These are phyloP conservation scores for Erysimum cheiranthoides DNA, from an alignment of 345 rosid species.

Conservation along the genomic window DNA sequence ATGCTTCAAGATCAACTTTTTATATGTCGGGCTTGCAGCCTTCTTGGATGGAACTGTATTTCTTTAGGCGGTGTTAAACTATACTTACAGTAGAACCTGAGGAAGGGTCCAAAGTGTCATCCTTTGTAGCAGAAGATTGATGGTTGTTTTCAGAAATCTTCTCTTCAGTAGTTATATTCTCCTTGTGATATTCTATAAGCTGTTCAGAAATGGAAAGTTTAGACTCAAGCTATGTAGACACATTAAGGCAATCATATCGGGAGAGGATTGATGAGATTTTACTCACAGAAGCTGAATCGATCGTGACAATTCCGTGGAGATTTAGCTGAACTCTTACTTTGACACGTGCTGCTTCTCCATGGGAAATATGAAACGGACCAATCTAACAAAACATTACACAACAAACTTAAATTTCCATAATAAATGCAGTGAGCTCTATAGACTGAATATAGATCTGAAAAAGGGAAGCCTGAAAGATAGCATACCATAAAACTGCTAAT, in stretches of 20 bases:
- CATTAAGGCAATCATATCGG: slow-evolving; percentile 7
- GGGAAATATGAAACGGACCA: slow-evolving; percentile 67
- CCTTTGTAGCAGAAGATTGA: slow-evolving; percentile 46
- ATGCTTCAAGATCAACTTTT: slow-evolving; percentile 24
- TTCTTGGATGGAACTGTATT: slow-evolving; percentile 11
- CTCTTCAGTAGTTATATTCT: slow-evolving; percentile 49
- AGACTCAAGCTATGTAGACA: slow-evolving; percentile 13
- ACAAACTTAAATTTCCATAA: slow-evolving; percentile 9
- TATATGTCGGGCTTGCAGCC: neutral
- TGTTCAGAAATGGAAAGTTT: slow-evolving; percentile 41
- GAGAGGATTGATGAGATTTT: slow-evolving; percentile 17
- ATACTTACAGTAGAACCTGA: slow-evolving; percentile 51
- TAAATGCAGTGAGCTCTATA: slow-evolving; percentile 3
- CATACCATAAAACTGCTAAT: slow-evolving; percentile 64
- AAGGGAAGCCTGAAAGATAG: slow-evolving; percentile 20
- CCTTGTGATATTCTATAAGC: slow-evolving; percentile 56
- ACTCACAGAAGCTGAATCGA: slow-evolving; percentile 69
- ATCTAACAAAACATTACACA: slow-evolving; percentile 55
- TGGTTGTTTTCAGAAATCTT: slow-evolving; percentile 42
- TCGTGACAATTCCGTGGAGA: slow-evolving; percentile 69
- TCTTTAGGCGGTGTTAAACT: slow-evolving; percentile 21
- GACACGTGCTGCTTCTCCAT: slow-evolving; percentile 58
- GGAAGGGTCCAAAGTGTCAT: slow-evolving; percentile 38
- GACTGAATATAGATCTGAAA: slow-evolving; percentile 6
- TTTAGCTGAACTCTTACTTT: slow-evolving; percentile 69